Conservation (phyloP, 805 yeast genomes). For the Yamadazyma tumulicola region DNA sequence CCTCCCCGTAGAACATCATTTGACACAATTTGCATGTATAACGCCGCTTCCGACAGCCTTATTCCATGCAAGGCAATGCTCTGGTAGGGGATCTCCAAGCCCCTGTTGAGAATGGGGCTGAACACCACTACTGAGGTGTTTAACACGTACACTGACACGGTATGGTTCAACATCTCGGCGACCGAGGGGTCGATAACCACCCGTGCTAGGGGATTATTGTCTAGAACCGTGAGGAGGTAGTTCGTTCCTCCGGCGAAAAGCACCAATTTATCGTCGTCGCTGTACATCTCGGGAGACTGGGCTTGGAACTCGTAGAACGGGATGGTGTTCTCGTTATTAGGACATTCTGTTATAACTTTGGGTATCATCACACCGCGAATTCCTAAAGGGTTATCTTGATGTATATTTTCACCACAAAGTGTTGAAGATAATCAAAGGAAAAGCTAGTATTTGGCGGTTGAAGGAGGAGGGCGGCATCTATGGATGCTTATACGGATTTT, state of each 20-base stretch:
- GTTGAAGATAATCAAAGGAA: no score
- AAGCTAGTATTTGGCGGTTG: no score
- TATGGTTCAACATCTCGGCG: neutral
- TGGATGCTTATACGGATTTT: no score
- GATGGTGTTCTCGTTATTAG: slow-evolving; percentile 42
- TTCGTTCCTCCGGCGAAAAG: slow-evolving; percentile 36
- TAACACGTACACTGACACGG: slow-evolving; percentile 26
- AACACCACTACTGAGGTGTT: slow-evolving; percentile 33
- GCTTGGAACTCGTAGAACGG: slow-evolving; percentile 28
- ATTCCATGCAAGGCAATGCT: slow-evolving; percentile 32
- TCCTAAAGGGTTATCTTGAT: no score
- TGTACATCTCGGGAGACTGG: slow-evolving; percentile 37
- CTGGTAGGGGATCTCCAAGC: slow-evolving; percentile 35
- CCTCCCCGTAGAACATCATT: slow-evolving; percentile 14
- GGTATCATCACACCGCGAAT: no score
- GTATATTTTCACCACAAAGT: no score
- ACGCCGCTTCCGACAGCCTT: slow-evolving; percentile 13
- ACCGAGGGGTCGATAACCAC: slow-evolving; percentile 7
- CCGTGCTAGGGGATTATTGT: slow-evolving; percentile 12
- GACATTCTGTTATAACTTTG: slow-evolving; percentile 17
- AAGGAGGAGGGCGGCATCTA: no score
- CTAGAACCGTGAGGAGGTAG: slow-evolving; percentile 13
- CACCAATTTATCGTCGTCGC: slow-evolving; percentile 38
- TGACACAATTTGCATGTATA: slow-evolving; percentile 32
- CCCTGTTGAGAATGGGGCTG: slow-evolving; percentile 18